A percentile compares a stretch with the other conserved stretches of the same genome.
Evolutionary conservation across 495 filamentous ascomycete species (phyloP).

Genomic region (Penicillium coprophilum): DNA sequence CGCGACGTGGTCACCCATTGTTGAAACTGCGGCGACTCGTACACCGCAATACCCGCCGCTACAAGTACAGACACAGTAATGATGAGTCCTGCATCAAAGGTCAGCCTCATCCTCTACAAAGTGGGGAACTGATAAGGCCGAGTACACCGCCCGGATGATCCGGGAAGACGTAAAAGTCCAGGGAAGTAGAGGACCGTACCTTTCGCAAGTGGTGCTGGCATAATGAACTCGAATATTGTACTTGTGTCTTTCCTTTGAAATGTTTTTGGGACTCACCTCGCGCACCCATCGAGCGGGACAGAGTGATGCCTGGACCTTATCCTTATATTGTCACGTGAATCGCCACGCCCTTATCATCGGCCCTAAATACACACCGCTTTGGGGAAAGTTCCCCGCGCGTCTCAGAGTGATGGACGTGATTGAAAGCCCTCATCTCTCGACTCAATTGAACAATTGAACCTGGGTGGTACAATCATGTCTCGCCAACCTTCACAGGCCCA

Average conservation of each 20-base stretch:
- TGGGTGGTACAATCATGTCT: conserved; percentile 40
- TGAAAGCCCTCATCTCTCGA: neutral
- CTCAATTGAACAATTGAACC: neutral
- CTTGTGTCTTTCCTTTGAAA: conserved; percentile 6
- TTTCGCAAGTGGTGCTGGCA: conserved; percentile 57
- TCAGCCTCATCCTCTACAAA: conserved; percentile 12
- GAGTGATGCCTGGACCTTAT: conserved; percentile 23
- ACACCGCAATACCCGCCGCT: conserved; percentile 79
- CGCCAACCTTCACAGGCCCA: conserved; percentile 52
- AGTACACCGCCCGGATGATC: conserved; percentile 31
- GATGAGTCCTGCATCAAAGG: conserved; percentile 61
- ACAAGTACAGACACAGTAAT: conserved; percentile 73
- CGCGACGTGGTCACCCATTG: conserved; percentile 73
- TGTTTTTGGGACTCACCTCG: neutral
- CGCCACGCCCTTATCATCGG: conserved; percentile 38
- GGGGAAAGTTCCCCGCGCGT: conserved; percentile 32
- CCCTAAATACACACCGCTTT: conserved; percentile 40
- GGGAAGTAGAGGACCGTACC: conserved; percentile 33
- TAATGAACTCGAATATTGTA: conserved; percentile 21
- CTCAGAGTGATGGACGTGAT: conserved; percentile 7
- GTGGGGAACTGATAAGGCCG: conserved; percentile 39
- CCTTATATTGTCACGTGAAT: conserved; percentile 34
- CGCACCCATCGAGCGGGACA: neutral
- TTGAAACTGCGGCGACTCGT: conserved; percentile 79
- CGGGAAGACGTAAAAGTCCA: conserved; percentile 11